phyloP scores from a whole-genome alignment of 2,329 filamentous ascomycete species.

The Lasiodiplodia theobromae region DNA sequence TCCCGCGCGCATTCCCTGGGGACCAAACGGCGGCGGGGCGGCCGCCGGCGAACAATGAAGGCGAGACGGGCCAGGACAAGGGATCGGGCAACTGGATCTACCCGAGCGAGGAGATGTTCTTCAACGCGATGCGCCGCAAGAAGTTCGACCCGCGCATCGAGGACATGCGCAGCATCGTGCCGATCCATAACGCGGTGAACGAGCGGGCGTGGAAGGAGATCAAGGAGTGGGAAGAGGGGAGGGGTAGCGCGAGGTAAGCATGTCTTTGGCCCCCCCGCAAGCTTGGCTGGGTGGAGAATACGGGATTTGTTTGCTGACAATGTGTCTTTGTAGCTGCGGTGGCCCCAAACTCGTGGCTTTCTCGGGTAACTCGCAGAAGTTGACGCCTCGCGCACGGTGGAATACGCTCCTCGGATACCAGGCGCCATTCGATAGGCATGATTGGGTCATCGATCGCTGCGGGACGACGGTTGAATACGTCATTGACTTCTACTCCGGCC shows the following conservation, averaged over 20 bases:
- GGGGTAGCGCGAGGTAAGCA: conserved; percentile 62
- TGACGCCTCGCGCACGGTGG: conserved; percentile 84
- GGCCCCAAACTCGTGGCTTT: conserved; percentile 87
- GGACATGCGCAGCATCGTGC: conserved; percentile 92
- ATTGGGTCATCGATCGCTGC: conserved; percentile 96
- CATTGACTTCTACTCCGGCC: conserved; percentile 95
- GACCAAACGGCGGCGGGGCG: conserved; percentile 43
- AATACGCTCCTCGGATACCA: conserved; percentile 89
- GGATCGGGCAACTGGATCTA: conserved; percentile 93
- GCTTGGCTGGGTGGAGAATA: not conserved
- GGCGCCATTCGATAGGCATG: conserved; percentile 91
- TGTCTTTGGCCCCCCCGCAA: not conserved
- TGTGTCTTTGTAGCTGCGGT: conserved; percentile 60
- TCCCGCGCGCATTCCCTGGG: conserved; percentile 59
- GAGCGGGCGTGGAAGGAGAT: conserved; percentile 96
- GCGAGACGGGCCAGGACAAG: conserved; percentile 70
- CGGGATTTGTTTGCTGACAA: conserved; percentile 24
- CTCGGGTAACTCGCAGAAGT: conserved; percentile 66
- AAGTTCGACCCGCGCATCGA: conserved; percentile 72
- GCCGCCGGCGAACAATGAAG: conserved; percentile 75
- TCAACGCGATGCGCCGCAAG: conserved; percentile 94
- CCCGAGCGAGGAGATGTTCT: conserved; percentile 96
- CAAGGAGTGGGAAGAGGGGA: conserved; percentile 80
- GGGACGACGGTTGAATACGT: conserved; percentile 88
- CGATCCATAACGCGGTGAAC: conserved; percentile 98